Base-by-base conservation (phyloP, 2,329 filamentous ascomycete species). In the Incumbomyces lentus region DNA sequence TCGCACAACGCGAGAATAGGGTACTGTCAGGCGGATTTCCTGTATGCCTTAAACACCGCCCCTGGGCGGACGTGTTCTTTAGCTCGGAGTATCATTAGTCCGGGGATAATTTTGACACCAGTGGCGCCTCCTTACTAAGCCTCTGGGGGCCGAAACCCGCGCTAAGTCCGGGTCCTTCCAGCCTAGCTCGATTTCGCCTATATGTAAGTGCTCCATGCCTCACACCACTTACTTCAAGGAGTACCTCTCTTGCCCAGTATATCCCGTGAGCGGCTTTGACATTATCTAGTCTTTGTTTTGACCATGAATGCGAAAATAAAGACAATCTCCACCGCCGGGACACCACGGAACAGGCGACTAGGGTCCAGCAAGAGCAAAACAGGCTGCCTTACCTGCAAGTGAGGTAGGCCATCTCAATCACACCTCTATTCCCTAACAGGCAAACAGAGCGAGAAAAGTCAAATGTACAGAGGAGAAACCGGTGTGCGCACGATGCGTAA, bases 341-440 rank as follows among this genome's bases (percentile, higher is more conserved):
- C 33, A n/a, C 13, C 13, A 11, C 33, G 16, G 4, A 42, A 32
- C n/a, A 42, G 30, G 14, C 33, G 43, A 30, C 43, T 46, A 8
- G 43, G 43, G 10, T 11, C 26, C 3, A 46, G 30, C 18, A 46
- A 46, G 22, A 39, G 26, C 34, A 46, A 35, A 18, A 40, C 34
- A 6, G 43, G 43, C 16, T 46, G 43, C 34, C 14, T 46, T 6
- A 46, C 34, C 14, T 46, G 43, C 43, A 46, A 46, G 43, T 46
- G 18, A n/a, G 43, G 2, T 14, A 3, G 26, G 18, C 16, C n/a
- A 26, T 10, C 2, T 36, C n/a, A 19, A 5, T 3, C 16, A 22
- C 22, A 7, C 8, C 14, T 12, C 17, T 16, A 10, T 22, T 6
- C 26, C 26, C 22, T 46, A 22, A 40, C 35, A 3, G 12, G 13